Evolutionary conservation across 768 basidiomycete species (phyloP).

Genomic region (Phylloporus sp.): DNA sequence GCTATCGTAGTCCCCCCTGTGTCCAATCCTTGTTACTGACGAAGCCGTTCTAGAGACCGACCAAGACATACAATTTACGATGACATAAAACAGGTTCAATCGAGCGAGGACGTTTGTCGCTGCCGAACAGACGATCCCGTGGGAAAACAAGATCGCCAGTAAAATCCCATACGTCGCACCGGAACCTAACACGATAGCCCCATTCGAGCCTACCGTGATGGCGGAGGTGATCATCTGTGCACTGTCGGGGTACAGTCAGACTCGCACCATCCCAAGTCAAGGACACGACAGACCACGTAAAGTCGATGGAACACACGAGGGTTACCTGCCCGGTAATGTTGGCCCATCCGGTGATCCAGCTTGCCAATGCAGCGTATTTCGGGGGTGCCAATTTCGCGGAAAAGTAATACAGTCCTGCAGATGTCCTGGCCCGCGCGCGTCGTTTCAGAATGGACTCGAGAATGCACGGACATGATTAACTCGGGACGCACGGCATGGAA

Average conservation of each 20-base stretch:
- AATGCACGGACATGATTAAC: not conserved
- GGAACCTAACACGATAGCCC: constrained; percentile 44
- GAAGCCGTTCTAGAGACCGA: not conserved
- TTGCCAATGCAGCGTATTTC: constrained; percentile 56
- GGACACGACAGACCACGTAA: constrained; percentile 46
- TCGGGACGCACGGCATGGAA: constrained; percentile 63
- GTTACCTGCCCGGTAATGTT: constrained; percentile 70
- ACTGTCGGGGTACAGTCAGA: constrained; percentile 26
- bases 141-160: constrained; percentile 58
- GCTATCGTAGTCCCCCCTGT: constrained; percentile 63
- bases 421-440: constrained; percentile 48
- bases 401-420: constrained; percentile 77
- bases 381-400: constrained; percentile 69
- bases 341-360: constrained; percentile 62
- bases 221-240: constrained; percentile 78
- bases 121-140: constrained; percentile 69
- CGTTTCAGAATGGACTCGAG: not conserved
- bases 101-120: constrained; percentile 62
- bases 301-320: constrained; percentile 73
- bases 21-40: constrained; percentile 1
- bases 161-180: constrained; percentile 69
- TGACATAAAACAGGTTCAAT: constrained; percentile 66
- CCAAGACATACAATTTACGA: constrained; percentile 53
- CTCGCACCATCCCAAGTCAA: not conserved
- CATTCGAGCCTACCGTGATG: constrained; percentile 57